Base-by-base conservation (phyloP, 1,284 basidiomycete genomes). In the Ustilago hordei region DNA sequence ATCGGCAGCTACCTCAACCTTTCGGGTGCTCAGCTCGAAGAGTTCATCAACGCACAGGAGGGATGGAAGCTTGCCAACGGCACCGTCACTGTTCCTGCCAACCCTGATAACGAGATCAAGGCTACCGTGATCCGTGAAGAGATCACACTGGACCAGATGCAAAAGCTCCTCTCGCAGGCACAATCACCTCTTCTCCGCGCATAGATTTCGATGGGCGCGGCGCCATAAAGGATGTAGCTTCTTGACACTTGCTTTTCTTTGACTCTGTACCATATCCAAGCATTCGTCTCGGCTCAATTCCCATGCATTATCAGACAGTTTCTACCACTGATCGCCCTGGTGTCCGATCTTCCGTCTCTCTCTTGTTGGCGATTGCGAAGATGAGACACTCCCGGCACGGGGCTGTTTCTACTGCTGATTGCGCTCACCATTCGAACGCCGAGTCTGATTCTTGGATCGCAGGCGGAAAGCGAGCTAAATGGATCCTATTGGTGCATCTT, bases 101-200 rank as follows among this genome's bases (percentile, higher is more conserved):
- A 82, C 60, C 66, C 75, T 39, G 81, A 84, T 60, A 98, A 97
- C 87, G 93, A 95, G 84, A 94, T 97, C 83, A 93, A 95, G 86
- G 93, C 95, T 0, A 93, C 93, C n/a, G 91, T 96, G 47, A 93
- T 96, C 52, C 93, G 94, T 87, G 95, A 97, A 88, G 91, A 90
- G 80, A 93, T 97, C 77, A 92, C 92, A 86, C 89, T 97, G 66
- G 91, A 91, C 78, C 95, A 81, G 66, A 72, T 82, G 74, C 69
- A 71, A 66, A 82, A 82, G 72, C 69, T 81, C 57, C 62, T 82
- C 31, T 54, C 78, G 17, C 81, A 82, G 72, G 77, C 81, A 8
- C 79, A 81, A 55, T 57, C 78, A 41, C 63, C 73, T 31, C 60
- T 74, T 34, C 64, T 74, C 31, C 67, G 71, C 15, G 75, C 71